Evolutionary conservation across 176 grass and related monocot genomes (phyloP).

Genomic region (Tillandsia leiboldiana): DNA sequence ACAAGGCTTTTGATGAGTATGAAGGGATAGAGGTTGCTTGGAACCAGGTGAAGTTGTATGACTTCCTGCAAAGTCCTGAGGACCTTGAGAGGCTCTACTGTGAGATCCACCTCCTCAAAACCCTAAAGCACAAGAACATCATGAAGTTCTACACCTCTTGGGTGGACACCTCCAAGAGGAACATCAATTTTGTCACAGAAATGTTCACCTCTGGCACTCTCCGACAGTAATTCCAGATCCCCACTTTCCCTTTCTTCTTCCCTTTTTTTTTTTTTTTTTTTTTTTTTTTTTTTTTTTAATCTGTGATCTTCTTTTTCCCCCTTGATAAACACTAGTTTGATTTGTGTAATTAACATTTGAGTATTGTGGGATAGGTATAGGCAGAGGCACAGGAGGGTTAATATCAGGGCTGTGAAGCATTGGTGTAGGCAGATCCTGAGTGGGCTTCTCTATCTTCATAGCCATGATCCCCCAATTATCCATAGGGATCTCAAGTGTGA

Average conservation of each 20-base stretch:
- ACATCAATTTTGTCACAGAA: conserved; percentile 99
- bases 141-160: conserved; percentile 96
- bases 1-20: conserved; percentile 80
- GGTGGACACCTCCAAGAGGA: conserved; percentile 63
- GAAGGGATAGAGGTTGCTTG: conserved; percentile 97
- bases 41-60: conserved; percentile 94
- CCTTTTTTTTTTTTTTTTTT: no score
- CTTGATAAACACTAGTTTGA: neutral
- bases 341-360: conserved; percentile 1
- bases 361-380: conserved; percentile 54
- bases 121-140: conserved; percentile 87
- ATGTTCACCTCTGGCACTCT: conserved; percentile 98
- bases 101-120: conserved; percentile 98
- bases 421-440: conserved; percentile 90
- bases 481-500: conserved; percentile 97
- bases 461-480: conserved; percentile 89
- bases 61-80: conserved; percentile 77
- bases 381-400: conserved; percentile 56
- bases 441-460: conserved; percentile 77
- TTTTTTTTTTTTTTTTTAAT: no score
- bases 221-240: conserved; percentile 50
- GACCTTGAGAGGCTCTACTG: conserved; percentile 89
- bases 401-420: conserved; percentile 87
- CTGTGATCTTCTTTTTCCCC: no score
- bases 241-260: neutral